Percentiles rank a stretch among this genome's conserved stretches.
Evolutionary conservation across 176 grass and related monocot species (phyloP).

Genomic region (Leersia perrieri): DNA sequence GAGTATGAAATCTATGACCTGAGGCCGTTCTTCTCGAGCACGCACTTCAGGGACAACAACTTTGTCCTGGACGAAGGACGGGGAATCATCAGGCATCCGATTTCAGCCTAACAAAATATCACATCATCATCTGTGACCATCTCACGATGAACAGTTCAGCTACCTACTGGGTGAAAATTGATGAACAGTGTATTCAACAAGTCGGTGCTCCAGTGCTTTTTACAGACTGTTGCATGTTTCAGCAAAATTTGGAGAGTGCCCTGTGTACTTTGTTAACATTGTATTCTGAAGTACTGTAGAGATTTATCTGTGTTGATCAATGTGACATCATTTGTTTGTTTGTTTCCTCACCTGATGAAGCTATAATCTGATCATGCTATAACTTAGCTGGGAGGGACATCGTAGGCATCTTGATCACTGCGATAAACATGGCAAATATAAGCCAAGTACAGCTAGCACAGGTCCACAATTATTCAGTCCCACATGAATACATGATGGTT

Average conservation of each 20-base stretch:
- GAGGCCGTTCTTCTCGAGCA: constrained; percentile 82
- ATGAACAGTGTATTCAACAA: not conserved
- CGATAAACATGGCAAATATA: no score
- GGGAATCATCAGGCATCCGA: constrained; percentile 71
- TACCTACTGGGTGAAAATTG: not conserved
- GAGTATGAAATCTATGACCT: constrained; percentile 93
- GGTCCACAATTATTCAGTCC: no score
- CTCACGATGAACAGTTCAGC: not conserved
- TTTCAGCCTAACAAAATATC: constrained; percentile 23
- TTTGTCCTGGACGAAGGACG: constrained; percentile 74
- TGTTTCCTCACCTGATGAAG: not conserved
- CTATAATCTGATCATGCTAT: not conserved
- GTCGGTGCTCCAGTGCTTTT: not conserved
- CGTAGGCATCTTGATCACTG: no score
- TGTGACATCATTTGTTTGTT: not conserved
- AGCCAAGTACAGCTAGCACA: no score
- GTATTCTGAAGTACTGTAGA: not conserved
- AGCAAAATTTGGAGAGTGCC: not conserved
- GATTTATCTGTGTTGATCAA: not conserved
- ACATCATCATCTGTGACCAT: not conserved
- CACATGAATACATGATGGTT: no score
- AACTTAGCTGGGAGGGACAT: no score
- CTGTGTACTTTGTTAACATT: not conserved
- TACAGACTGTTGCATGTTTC: not conserved
- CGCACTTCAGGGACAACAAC: constrained; percentile 75